Percentiles rank a stretch among this genome's conserved stretches.
Conservation (phyloP, 176 grass and related monocot species). For the Oryza rufipogon region DNA sequence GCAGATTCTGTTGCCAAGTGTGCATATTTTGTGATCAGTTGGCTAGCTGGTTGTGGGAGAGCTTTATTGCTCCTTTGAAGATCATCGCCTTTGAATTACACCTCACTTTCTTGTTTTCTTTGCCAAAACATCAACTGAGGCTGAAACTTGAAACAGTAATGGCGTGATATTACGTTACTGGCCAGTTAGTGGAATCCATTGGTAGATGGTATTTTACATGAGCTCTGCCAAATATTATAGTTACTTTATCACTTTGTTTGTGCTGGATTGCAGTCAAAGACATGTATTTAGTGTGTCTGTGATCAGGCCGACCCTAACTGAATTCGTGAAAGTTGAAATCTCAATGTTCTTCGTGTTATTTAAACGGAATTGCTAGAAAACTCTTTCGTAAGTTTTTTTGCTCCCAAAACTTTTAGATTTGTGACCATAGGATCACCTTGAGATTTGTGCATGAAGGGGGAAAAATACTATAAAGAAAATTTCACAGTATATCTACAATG, state of each 20-base stretch:
- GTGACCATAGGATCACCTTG: no score
- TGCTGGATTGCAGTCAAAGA: neutral
- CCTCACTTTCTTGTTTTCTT: neutral
- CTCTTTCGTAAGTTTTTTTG: no score
- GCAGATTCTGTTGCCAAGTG: neutral
- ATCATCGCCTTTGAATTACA: neutral
- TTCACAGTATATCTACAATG: no score
- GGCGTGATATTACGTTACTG: neutral
- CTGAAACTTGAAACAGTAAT: slow-evolving; percentile 7
- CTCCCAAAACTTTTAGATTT: no score
- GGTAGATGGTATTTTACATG: slow-evolving; percentile 6
- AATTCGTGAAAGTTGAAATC: neutral
- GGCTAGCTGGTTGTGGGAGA: slow-evolving; percentile 13
- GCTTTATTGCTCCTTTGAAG: neutral
- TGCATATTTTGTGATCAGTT: slow-evolving; percentile 29
- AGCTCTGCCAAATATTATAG: slow-evolving; percentile 32
- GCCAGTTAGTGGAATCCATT: slow-evolving; percentile 5
- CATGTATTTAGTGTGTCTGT: neutral
- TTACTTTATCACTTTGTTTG: neutral
- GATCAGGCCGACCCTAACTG: no score
- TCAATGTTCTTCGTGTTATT: neutral
- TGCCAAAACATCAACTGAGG: slow-evolving; percentile 2
- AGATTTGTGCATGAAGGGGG: no score
- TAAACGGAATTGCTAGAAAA: neutral
- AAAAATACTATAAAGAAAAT: no score